Percentiles rank a stretch among this genome's conserved stretches.
These are phyloP conservation scores for Lojkania enalia DNA, from an alignment of 2,329 filamentous ascomycete genomes.

Conservation along the genomic window DNA sequence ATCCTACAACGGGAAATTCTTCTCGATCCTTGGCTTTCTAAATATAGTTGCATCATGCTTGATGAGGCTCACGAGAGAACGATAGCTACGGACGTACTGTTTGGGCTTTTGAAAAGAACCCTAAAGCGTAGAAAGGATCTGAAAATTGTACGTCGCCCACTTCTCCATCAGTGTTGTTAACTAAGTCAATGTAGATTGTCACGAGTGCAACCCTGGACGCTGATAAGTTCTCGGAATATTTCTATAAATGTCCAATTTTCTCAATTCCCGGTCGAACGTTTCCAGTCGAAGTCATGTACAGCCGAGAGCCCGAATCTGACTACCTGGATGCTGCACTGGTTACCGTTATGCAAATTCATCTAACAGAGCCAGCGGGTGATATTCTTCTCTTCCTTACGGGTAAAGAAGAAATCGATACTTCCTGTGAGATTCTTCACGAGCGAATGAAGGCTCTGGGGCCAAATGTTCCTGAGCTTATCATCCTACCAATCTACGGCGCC, in stretches of 20 bases:
- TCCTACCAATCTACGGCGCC: constrained; percentile 94
- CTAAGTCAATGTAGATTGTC: too few species aligned
- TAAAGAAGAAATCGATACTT: constrained; percentile 96
- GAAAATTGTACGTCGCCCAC: constrained; percentile 96
- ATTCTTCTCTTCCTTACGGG: constrained; percentile 97
- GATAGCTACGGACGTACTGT: constrained; percentile 93
- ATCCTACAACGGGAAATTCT: constrained; percentile 97
- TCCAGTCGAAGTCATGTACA: constrained; percentile 95
- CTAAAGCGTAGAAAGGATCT: constrained; percentile 80
- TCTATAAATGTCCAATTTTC: constrained; percentile 94
- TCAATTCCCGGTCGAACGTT: constrained; percentile 94
- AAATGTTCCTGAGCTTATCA: constrained; percentile 86
- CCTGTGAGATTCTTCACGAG: constrained; percentile 89
- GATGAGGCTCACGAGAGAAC: constrained; percentile 99
- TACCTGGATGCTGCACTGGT: constrained; percentile 93
- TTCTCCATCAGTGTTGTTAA: too few species aligned
- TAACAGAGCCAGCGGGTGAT: constrained; percentile 89
- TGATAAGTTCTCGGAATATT: constrained; percentile 96
- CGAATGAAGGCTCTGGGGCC: constrained; percentile 95
- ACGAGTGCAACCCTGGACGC: constrained; percentile 98
- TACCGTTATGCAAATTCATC: constrained; percentile 97
- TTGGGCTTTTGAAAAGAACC: constrained; percentile 93
- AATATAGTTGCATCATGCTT: constrained; percentile 97
- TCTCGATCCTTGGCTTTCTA: constrained; percentile 87
- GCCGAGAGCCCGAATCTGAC: constrained; percentile 90